Evolutionary conservation across 805 yeast species (phyloP), one percentile per base, ranked within the genome.

Genomic region (Ogataea siamensis): DNA sequence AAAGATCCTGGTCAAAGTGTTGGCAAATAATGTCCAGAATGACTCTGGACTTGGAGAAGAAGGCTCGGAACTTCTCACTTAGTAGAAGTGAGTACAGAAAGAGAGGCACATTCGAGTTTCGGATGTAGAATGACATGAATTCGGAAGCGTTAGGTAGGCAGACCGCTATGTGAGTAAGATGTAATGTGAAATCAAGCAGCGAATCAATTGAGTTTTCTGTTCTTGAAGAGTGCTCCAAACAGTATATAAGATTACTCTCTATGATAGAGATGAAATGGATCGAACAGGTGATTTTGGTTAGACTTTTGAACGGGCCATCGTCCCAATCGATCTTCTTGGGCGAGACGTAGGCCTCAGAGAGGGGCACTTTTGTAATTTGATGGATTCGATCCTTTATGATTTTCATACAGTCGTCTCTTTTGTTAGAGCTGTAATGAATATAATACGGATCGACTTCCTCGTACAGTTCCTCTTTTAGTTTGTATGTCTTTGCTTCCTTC

Each of bases 321-420:
- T 51, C 57, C 51, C 74, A 46, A 7, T 58, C 53, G 7, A 73
- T 50, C 1, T 65, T 59, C 30, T 61, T 66, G 0, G 95, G 94
- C 5, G 71, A 69, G 6, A 86, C 66, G 12, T 72, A 79, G 4
- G 80, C 68, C 3, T 77, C 77, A 3, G 71, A 65, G 14, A 63
- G 45, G 3, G 66, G 54, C 0, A 67, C 59, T 1, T 59, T 52
- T 1, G 62, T 60, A 17, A 62, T 53, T 39, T 68, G 63, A 7
- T 74, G 68, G 27, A 72, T 58, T 18, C 73, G 56, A 22, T 73
- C 74, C 49, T 80, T 79, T 20, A 85, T 62, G 4, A 78, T 62
- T 30, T 71, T 73, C 39, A 84, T 82, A 5, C 95, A 91, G 43
- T 87, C 96, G 39, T 87, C 96, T 38, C 91, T 74, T 37, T 78